Base-by-base conservation (phyloP, 1,284 basidiomycete species). In the Apiotrichum veenhuisii region DNA sequence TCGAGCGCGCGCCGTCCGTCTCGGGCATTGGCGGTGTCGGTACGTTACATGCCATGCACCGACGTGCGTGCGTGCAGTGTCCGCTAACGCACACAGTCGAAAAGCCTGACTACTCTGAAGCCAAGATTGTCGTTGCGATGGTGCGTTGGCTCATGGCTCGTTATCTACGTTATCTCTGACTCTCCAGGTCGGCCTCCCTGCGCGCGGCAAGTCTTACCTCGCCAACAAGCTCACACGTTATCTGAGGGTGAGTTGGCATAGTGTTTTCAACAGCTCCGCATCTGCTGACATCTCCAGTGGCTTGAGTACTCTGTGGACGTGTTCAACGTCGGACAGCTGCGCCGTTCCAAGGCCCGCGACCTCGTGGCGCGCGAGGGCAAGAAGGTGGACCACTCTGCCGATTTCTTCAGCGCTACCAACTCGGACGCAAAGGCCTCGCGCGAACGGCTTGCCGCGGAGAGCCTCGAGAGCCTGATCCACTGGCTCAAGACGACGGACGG, bases 81-180 rank as follows among this genome's bases (percentile, higher is more conserved):
- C 17, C 55, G 43, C 62, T 54, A 10, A 48, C 23, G 18, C 11
- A 25, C 14, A 26, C 64, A 89, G 92, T 95, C 42, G 88, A 89
- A 53, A 96, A 95, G 77, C 95, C 96, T 5, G 96, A 98, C 73
- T 98, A 98, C 68, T 95, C 91, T 4, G 93, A 97, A 70, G 91
- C 91, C 47, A 98, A 98, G 83, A 97, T 99, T 66, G 93, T 99
- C 10, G 85, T 98, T 7, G 95, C 95, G 4, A 98, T 98, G 91
- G 95, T 93, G 18, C 14, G 93, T 98, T 85, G 98, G 7, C 94
- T 94, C 4, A 98, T 97, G 91, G 95, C 92, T 65, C 50, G 78
- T 63, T 25, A 38, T 14, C 30, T 30, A 5, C 9, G 43, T 27
- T 48, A 37, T 23, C 46, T 17, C 18, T 34, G 27, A 33, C 57